Evolutionary conservation across 768 basidiomycete genomes (phyloP).

Genomic region (Dictyophora rubrovolvata): DNA sequence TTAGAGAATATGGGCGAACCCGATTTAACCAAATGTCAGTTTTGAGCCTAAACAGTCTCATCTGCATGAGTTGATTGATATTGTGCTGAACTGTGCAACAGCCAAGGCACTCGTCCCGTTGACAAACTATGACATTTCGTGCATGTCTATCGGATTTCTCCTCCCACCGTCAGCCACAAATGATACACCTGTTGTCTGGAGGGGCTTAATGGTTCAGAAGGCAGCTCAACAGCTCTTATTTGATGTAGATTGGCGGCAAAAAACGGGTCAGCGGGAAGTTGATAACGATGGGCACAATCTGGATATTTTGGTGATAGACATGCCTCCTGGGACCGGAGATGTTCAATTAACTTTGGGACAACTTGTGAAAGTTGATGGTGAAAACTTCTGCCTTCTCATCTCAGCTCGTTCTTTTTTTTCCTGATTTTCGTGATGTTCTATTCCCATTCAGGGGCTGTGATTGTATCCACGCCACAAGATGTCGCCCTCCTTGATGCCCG

Average conservation of each 20-base stretch:
- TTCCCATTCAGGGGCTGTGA: constrained; percentile 59
- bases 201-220: constrained; percentile 97
- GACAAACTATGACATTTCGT: constrained; percentile 78
- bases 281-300: constrained; percentile 38
- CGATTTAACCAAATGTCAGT: constrained; percentile 55
- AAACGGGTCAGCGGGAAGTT: constrained; percentile 11
- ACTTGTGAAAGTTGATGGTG: constrained; percentile 74
- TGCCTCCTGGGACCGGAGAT: constrained; percentile 97
- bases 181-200: constrained; percentile 86
- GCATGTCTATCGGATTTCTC: constrained; percentile 97
- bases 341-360: constrained; percentile 89
- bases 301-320: constrained; percentile 85
- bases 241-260: constrained; percentile 79
- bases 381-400: constrained; percentile 15
- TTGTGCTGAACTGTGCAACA: constrained; percentile 18
- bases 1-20: constrained; percentile 73
- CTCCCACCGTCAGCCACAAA: constrained; percentile 46
- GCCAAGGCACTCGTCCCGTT: constrained; percentile 75
- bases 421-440: background rate
- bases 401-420: background rate
- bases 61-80: background rate
- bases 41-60: background rate
- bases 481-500: constrained; percentile 86
- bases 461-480: constrained; percentile 93
- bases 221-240: constrained; percentile 94